Base-by-base conservation (phyloP, 371 early-diverging fungal species). In the Zychaea mexicana region DNA sequence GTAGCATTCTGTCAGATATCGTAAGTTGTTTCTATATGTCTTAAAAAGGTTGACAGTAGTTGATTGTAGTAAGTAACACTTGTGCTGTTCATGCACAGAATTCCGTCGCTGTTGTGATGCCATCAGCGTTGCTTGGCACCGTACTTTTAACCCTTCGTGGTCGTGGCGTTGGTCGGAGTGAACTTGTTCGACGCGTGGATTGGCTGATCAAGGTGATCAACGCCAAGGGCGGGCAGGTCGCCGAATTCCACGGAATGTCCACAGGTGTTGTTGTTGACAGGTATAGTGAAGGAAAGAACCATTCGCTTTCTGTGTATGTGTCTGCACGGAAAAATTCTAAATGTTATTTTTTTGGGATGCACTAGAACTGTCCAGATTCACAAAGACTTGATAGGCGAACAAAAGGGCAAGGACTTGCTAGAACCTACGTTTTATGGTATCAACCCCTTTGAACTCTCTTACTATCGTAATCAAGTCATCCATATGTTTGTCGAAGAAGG, bases 381-480 rank as follows among this genome's bases (percentile, higher is more conserved):
- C 60, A 85, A 88, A 56, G 93, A 92, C 36, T 70, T 93, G 24
- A 88, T 94, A 64, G 94, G 92, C 6, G 82, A 86, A 55, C 84
- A 91, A 55, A 79, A 76, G 28, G 74, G 70, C 36, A 87, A 80
- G 58, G 94, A 93, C 32, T 75, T 95, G 17, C 68, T 95, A 15
- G 96, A 95, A 61, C 90, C 92, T 9, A 92, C 93, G n/a, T 95
- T 91, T 70, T 94, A 92, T 69, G 91, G 90, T 2, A 81, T 88
- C 42, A 91, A 92, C 65, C 85, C 93, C n/a, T 95, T 94, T 68
- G 94, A 94, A 70, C 76, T 95, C 1, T 88, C 89, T 45, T 92
- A 90, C 68, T 95, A 93, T 70, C 83, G 96, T 47, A 95, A 95
- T 63, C 92, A 93, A 66, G 89, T 92, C 13, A 92, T 95, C 55